Evolutionary conservation across 345 rosid species (phyloP), one percentile per base, ranked within the genome.

Genomic region (Pseudoturritis turrita): DNA sequence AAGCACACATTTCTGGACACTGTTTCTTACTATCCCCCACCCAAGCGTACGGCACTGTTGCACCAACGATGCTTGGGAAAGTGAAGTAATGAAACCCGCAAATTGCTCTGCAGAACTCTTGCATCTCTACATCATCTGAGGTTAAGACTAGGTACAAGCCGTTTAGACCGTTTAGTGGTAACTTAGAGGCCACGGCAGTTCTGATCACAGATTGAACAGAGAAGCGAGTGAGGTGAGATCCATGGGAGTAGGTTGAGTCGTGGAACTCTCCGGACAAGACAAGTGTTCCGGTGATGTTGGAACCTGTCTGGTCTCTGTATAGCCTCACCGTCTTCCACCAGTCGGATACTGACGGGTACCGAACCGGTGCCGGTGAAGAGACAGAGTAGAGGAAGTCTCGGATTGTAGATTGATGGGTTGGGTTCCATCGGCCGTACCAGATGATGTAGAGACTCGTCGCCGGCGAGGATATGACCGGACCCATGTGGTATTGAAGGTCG

Each of bases 61-160:
- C 90, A 12, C 98, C 98, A 39, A 89, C 97, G 19, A 89, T 84
- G 25, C 90, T 86, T n/a, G 98, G 87, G 81, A 91, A 94, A 3
- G 97, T 89, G 72, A 94, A 94, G 68, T 86, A 94, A 81, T 94
- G 98, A 81, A 94, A 94, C 73, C 98, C 98, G 23, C 98, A 94
- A 0, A 91, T 96, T 39, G 86, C 86, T 22, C 96, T 85, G 73
- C 98, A 94, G 72, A 89, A 94, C 78, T 94, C 98, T 83, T 91
- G 89, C 29, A 94, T 96, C 83, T 85, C 81, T 80, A 94, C 98
- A 73, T 94, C 97, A 21, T 73, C 84, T 5, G 97, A 74, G 7
- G 98, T 89, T 39, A 94, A 75, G 61, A 94, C 57, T 1, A 94
- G 83, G 77, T 91, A 94, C 6, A 94, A 25, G 52, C 98, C 98